Conservation (phyloP, 768 basidiomycete genomes). For the Agrocybe praecox region DNA sequence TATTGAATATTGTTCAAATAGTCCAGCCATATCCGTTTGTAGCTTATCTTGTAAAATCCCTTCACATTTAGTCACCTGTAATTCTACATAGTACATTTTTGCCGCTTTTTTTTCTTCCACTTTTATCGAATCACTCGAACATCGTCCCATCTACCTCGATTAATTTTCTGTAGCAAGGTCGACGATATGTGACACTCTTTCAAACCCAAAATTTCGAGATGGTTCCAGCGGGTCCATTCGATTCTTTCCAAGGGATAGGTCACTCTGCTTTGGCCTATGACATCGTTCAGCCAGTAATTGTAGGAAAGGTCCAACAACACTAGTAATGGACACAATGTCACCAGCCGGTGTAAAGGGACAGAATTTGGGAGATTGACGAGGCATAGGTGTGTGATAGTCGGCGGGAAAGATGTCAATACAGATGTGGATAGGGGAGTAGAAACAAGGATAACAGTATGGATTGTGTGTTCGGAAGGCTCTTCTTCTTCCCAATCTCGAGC, state of each 20-base stretch:
- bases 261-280: slow-evolving; percentile 29
- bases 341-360: slow-evolving; percentile 58
- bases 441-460: slow-evolving; percentile 54
- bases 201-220: slow-evolving; percentile 57
- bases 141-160: slow-evolving; percentile 68
- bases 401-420: slow-evolving; percentile 55
- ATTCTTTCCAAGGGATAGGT: slow-evolving; percentile 48
- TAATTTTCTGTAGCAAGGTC: slow-evolving; percentile 47
- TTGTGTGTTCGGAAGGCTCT: slow-evolving; percentile 31
- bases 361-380: slow-evolving; percentile 53
- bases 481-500: slow-evolving; percentile 51
- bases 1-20: not conserved
- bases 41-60: not conserved
- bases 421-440: slow-evolving; percentile 46
- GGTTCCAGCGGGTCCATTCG: slow-evolving; percentile 59
- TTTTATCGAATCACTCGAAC: slow-evolving; percentile 28
- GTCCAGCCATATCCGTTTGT: not conserved
- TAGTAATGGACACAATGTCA: slow-evolving; percentile 62
- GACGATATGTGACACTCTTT: slow-evolving; percentile 51
- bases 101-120: not conserved
- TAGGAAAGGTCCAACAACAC: slow-evolving; percentile 69
- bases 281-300: slow-evolving; percentile 47
- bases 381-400: slow-evolving; percentile 64
- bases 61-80: not conserved
- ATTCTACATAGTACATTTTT: not conserved